Evolutionary conservation across 2,329 filamentous ascomycete species (phyloP), one percentile per base, ranked within the genome.

Genomic region (Xenoacremonium recifei): DNA sequence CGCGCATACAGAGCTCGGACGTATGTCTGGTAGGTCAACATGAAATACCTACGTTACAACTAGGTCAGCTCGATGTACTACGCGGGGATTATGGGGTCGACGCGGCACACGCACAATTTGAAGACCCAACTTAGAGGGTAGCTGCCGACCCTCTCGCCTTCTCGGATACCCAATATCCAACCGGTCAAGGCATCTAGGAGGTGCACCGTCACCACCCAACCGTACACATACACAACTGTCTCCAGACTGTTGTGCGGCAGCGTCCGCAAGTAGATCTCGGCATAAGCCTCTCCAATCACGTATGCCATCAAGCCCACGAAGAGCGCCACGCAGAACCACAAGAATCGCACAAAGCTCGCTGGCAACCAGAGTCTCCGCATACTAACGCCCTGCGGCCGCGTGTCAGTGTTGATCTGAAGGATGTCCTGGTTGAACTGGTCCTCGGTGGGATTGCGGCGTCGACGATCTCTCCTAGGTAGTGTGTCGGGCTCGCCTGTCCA

Each of bases 71-170:
- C 16, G 18, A 10, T 23, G 31, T 10, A n/a, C n/a, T n/a, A n/a
- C n/a, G n/a, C n/a, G 15, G 13, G 19, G 30, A 15, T 36, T 15
- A 6, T 3, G 11, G 15, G 37, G n/a, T 13, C 9, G 23, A 27
- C 17, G 15, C 12, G 35, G 15, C 36, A 10, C 17, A 65, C 77
- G 65, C 59, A 84, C 76, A 86, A 71, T 60, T 86, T 86, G 55
- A 86, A 86, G 31, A 84, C 77, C 78, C 81, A 86, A 50, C 80
- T 82, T 43, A 86, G 62, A n/a, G 82, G 82, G 54, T 86, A 86
- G 58, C 79, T 84, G 29, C 82, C 81, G 2, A 86, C 82, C 21
- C 82, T 70, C 58, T 85, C 79, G 35, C 82, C 82, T 51, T 85
- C 79, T 39, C 75, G 78, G 29, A 78, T 81, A 33, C 82, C 82